Base-by-base conservation (phyloP, 2,329 filamentous ascomycete genomes). In the Nectriaceae sp. region DNA sequence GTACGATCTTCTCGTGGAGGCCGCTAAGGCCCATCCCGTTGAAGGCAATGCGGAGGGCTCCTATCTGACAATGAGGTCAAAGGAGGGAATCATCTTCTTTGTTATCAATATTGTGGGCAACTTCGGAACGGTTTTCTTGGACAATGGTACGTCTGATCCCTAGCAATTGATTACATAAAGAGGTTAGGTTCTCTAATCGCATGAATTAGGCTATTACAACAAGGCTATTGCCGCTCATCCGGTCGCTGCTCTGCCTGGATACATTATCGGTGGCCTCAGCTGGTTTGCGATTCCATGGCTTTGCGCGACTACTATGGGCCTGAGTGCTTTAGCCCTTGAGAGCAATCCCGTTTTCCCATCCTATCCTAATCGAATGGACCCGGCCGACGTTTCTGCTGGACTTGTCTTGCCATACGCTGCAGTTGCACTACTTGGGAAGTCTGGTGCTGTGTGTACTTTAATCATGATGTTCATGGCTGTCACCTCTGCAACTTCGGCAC, bases 271-370 rank as follows among this genome's bases (percentile, higher is more conserved):
- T 4, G 91, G 92, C 19, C 78, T 96, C 1, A 85, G 83, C 42
- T 96, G 91, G 91, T 96, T 96, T 59, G 91, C 91, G 1, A 95
- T 97, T 44, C 92, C 92, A 0, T 96, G 89, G 88, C 77, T 96
- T 10, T 88, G 85, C 3, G 90, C 91, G 1, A 96, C 89, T 0
- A 96, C 91, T 2, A 89, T 96, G 84, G 91, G 91, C 24, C 79
- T 96, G 5, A 81, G 88, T 1, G 90, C 88, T 3, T 76, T 96
- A 6, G 88, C 90, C 0, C 78, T 96, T 2, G 90, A 96, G 67
- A 49, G 24, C 6, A 61, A 43, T 20, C 56, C 58, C 1, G 26
- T 50, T 0, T 61, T 83, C 76, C 59, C 59, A 1, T 52, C 50
- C 0, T 55, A 87, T 82, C 57, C 86, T 83, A 1, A 75, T 19